These are phyloP conservation scores for Solanum hybrid DNA, from an alignment of 305 asterid genomes.

Conservation along the genomic window DNA sequence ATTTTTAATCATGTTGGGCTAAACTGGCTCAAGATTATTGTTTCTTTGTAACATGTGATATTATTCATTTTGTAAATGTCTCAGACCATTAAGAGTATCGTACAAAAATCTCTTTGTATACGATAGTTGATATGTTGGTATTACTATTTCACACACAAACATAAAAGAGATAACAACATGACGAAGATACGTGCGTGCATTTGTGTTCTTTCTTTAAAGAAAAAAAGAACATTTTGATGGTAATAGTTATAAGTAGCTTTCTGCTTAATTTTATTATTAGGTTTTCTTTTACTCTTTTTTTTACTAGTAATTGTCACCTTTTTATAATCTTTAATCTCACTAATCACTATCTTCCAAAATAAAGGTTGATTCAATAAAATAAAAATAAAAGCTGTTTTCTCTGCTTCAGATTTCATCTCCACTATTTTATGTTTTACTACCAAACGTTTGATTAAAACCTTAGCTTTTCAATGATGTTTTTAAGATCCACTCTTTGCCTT, in stretches of 20 bases:
- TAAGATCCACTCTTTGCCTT: neutral
- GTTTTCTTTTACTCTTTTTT: constrained; percentile 3
- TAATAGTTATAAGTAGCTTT: neutral
- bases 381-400: constrained; percentile 32
- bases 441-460: neutral
- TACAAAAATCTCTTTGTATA: neutral
- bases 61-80: neutral
- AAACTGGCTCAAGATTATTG: neutral
- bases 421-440: neutral
- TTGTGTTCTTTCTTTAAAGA: neutral
- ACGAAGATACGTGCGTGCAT: neutral
- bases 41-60: neutral
- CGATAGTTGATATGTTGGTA: neutral
- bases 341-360: constrained; percentile 38
- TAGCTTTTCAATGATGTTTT: neutral
- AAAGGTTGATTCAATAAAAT: constrained; percentile 21
- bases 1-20: neutral
- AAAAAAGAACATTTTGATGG: neutral
- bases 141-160: neutral
- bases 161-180: neutral
- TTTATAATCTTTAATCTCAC: constrained; percentile 14
- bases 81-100: neutral
- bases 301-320: constrained; percentile 12
- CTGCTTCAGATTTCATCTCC: constrained; percentile 20
- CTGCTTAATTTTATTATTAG: neutral